phyloP scores from a whole-genome alignment of 306 rosid species.

The Alnus rubra region DNA sequence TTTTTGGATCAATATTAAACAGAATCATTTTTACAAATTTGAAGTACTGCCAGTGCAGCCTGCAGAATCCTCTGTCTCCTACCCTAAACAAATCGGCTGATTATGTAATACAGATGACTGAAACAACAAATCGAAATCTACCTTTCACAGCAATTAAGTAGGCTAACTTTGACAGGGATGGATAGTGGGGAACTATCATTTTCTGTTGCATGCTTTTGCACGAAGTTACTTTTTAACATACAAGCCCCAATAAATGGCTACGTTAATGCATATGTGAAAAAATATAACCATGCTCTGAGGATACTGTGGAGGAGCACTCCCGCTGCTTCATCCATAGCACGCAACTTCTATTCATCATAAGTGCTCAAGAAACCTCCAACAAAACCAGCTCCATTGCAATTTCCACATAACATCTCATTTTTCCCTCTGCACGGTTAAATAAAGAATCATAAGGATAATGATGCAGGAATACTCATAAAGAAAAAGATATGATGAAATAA shows the following conservation, averaged over 20 bases:
- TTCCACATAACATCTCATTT: constrained; percentile 54
- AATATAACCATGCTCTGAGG: background rate
- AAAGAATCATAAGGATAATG: background rate
- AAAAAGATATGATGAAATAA: background rate
- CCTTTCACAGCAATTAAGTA: background rate
- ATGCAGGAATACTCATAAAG: background rate
- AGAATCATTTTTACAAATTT: background rate
- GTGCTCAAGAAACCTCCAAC: constrained; percentile 61
- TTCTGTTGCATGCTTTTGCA: background rate
- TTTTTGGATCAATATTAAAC: background rate
- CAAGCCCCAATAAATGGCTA: background rate
- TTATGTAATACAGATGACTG: background rate
- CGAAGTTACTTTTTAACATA: background rate
- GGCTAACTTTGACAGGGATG: background rate
- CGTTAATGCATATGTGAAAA: background rate
- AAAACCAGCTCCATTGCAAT: constrained; percentile 63
- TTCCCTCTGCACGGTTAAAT: constrained; percentile 37
- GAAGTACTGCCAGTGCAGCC: background rate
- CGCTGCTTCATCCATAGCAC: background rate
- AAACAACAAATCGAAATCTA: background rate
- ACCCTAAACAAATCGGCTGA: background rate
- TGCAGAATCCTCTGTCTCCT: background rate
- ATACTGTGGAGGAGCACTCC: background rate
- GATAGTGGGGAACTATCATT: background rate
- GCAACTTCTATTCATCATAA: constrained; percentile 37